Conservation (phyloP, 2,329 filamentous ascomycete species). For the Ophiostoma perfectum region DNA sequence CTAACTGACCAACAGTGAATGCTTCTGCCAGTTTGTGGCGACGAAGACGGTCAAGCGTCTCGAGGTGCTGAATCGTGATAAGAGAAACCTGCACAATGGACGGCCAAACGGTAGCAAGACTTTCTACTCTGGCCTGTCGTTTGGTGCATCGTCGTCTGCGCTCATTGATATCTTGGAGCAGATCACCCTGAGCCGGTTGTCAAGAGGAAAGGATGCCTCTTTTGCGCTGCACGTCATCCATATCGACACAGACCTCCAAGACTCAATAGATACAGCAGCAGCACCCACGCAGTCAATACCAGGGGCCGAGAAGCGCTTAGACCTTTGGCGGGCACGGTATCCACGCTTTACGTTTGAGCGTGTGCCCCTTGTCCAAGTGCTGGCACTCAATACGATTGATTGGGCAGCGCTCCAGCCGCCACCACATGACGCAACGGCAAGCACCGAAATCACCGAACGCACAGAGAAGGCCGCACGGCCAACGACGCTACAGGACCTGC, state of each 20-base stretch:
- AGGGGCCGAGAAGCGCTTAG: conserved; percentile 39
- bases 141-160: conserved; percentile 73
- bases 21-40: conserved; percentile 71
- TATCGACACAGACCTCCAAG: conserved; percentile 41
- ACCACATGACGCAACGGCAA: too few relatives aligned
- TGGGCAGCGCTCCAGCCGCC: conserved; percentile 43
- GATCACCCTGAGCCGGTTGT: conserved; percentile 60
- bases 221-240: conserved; percentile 63
- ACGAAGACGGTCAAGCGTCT: conserved; percentile 75
- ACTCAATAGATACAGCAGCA: conserved; percentile 3
- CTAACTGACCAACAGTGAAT: conserved; percentile 46
- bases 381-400: conserved; percentile 48
- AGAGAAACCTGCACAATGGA: conserved; percentile 22
- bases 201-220: conserved; percentile 57
- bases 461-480: not conserved
- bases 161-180: conserved; percentile 70
- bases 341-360: conserved; percentile 59
- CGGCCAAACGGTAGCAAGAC: conserved; percentile 35
- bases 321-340: conserved; percentile 54
- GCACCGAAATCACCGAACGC: too few relatives aligned
- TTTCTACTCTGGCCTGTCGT: conserved; percentile 74
- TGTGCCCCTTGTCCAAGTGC: conserved; percentile 59
- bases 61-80: conserved; percentile 47
- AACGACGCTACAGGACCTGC: conserved; percentile 42
- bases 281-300: conserved; percentile 30